Base-by-base conservation (phyloP, 1,284 basidiomycete species). In the Tremellales sp. region DNA sequence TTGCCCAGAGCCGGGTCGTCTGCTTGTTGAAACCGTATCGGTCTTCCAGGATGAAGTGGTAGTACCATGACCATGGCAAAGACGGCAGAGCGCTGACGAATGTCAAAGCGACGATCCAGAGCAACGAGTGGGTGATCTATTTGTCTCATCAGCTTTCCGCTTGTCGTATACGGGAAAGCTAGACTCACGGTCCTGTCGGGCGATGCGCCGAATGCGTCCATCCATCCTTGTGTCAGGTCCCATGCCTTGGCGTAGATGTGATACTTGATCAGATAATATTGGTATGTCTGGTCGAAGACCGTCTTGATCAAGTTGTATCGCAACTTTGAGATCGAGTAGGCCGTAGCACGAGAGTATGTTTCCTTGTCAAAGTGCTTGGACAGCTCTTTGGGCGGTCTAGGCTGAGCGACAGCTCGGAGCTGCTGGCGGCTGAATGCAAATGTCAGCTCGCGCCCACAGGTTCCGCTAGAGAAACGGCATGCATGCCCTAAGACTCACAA, bases 11-110 rank as follows among this genome's bases (percentile, higher is more conserved):
- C 5, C 61, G 60, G 1, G 81, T 80, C 0, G 90, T 90, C 15
- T 84, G 90, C 77, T 97, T 97, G 81, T 97, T 97, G 80, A 97
- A 97, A 0, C 92, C 93, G 64, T 97, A 90, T 58, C 85, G 85
- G 71, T 96, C 86, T 74, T 98, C 96, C 39, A 98, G 79, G 11
- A 93, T 86, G 70, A 98, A 98, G 2, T 89, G 93, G 56, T 84
- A 82, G 76, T 96, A 97, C 31, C 86, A 78, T 26, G 81, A 82
- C 43, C 89, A 76, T 6, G 91, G 89, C 24, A 87, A 73, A 2
- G 81, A 77, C 0, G 89, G 83, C 27, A 86, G 72, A 0, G 82
- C 79, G 1, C 87, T 85, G 11, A 85, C 59, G 48, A 87, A 67
- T 55, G 83, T 84, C 29, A 92, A 73, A 24, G 85, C 63, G 40